These are phyloP conservation scores for Pyrenochaeta sp. DNA, from an alignment of 2,329 filamentous ascomycete species.

Conservation along the genomic window DNA sequence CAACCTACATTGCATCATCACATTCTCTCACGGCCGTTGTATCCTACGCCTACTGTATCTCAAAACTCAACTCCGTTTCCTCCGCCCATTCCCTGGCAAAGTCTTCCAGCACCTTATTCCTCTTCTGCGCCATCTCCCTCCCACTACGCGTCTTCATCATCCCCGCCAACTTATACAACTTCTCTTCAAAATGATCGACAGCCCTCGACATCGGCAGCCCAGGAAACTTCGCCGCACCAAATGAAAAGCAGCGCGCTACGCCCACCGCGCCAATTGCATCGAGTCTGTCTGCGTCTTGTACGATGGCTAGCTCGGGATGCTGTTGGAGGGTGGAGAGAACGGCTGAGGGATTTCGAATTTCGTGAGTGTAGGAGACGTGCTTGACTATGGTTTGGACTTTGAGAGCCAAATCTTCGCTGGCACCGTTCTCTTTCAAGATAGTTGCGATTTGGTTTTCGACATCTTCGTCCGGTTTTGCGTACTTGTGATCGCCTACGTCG, in stretches of 20 bases:
- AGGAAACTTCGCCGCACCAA: slow-evolving; percentile 63
- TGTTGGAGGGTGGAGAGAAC: slow-evolving; percentile 68
- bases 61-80: slow-evolving; percentile 24
- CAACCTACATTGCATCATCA: neutral
- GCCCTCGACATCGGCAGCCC: slow-evolving; percentile 36
- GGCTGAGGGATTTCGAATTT: slow-evolving; percentile 69
- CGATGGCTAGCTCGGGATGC: slow-evolving; percentile 79
- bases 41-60: slow-evolving; percentile 6
- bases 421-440: slow-evolving; percentile 66
- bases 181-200: slow-evolving; percentile 49
- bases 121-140: slow-evolving; percentile 23
- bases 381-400: slow-evolving; percentile 76
- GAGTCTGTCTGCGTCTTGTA: slow-evolving; percentile 92
- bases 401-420: slow-evolving; percentile 64
- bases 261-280: slow-evolving; percentile 90
- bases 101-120: slow-evolving; percentile 20
- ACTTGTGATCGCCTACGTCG: slow-evolving; percentile 89
- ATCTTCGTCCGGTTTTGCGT: slow-evolving; percentile 65
- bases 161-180: slow-evolving; percentile 39
- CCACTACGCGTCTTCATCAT: slow-evolving; percentile 50
- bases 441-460: slow-evolving; percentile 63
- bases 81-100: slow-evolving; percentile 28
- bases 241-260: slow-evolving; percentile 80
- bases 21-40: too few species aligned
- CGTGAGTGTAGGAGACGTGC: slow-evolving; percentile 80